Evolutionary conservation across 2,329 filamentous ascomycete genomes (phyloP).

Genomic region (Grosmannia clavigera): DNA sequence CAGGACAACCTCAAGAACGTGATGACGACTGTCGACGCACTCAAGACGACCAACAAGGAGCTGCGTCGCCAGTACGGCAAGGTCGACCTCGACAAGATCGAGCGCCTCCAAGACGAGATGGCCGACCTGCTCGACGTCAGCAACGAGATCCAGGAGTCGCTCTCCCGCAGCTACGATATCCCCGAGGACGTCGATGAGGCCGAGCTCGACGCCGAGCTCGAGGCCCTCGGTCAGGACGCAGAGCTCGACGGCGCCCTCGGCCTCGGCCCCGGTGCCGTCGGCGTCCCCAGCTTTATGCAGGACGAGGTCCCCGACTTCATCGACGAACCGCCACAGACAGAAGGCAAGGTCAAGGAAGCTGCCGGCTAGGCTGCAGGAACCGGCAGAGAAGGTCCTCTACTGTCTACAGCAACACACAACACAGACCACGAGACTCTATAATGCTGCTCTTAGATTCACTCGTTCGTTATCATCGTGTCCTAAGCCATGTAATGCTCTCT

Average conservation of each 20-base stretch:
- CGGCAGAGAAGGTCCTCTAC: neutral
- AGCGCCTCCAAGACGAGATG: slow-evolving; percentile 98
- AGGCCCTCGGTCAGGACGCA: slow-evolving; percentile 88
- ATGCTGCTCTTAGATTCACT: neutral
- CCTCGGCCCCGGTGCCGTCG: slow-evolving; percentile 30
- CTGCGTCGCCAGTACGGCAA: slow-evolving; percentile 91
- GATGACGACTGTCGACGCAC: slow-evolving; percentile 94
- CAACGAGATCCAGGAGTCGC: slow-evolving; percentile 95
- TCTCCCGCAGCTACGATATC: slow-evolving; percentile 82
- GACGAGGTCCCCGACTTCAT: slow-evolving; percentile 89
- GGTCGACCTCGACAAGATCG: slow-evolving; percentile 94
- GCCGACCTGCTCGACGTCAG: slow-evolving; percentile 94
- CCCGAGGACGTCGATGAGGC: slow-evolving; percentile 96
- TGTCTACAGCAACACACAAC: neutral
- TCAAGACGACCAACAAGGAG: slow-evolving; percentile 93
- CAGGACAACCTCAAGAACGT: slow-evolving; percentile 97
- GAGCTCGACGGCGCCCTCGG: slow-evolving; percentile 59
- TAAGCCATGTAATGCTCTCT: neutral
- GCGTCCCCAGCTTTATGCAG: slow-evolving; percentile 74
- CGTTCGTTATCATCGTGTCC: neutral
- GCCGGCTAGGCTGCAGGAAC: slow-evolving; percentile 1
- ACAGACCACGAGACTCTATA: neutral
- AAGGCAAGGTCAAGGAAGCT: slow-evolving; percentile 13
- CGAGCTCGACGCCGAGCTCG: slow-evolving; percentile 90
- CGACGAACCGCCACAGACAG: slow-evolving; percentile 60